Conservation (phyloP, 768 basidiomycete species). For the Leucocoprinus birnbaumii region DNA sequence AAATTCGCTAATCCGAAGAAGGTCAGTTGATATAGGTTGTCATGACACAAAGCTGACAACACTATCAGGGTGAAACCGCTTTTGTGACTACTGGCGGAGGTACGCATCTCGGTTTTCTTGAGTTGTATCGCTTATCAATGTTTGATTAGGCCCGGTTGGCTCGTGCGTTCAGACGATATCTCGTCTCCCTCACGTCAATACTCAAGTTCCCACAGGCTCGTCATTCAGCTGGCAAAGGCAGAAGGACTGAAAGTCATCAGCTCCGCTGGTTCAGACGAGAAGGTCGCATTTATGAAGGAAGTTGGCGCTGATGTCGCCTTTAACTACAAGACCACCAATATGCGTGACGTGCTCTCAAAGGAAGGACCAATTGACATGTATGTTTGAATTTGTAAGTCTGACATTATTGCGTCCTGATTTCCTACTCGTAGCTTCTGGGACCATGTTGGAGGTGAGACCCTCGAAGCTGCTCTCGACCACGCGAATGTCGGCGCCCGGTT, state of each 20-base stretch:
- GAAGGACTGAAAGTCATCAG: slow-evolving; percentile 66
- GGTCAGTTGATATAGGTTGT: slow-evolving; percentile 17
- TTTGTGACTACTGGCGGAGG: slow-evolving; percentile 42
- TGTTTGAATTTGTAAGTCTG: neutral
- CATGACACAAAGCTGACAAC: neutral
- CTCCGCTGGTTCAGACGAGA: slow-evolving; percentile 69
- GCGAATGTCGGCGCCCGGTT: slow-evolving; percentile 45
- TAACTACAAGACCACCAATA: slow-evolving; percentile 67
- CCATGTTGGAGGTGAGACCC: slow-evolving; percentile 56
- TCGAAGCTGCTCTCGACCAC: slow-evolving; percentile 52
- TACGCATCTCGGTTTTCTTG: neutral
- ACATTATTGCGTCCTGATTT: too few relatives aligned
- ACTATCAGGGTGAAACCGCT: slow-evolving; percentile 33
- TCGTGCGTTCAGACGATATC: slow-evolving; percentile 29
- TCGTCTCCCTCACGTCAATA: too few relatives aligned
- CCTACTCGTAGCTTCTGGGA: slow-evolving; percentile 45
- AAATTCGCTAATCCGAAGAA: slow-evolving; percentile 35
- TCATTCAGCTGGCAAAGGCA: slow-evolving; percentile 50
- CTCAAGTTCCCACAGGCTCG: slow-evolving; percentile 18
- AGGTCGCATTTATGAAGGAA: slow-evolving; percentile 57
- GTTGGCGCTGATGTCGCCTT: slow-evolving; percentile 68
- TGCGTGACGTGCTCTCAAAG: slow-evolving; percentile 45
- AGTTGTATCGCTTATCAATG: too few relatives aligned
- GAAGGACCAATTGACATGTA: slow-evolving; percentile 52
- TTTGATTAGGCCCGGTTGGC: slow-evolving; percentile 46